Conservation (phyloP, 306 rosid species). For the Hippophae gyantsensis region DNA sequence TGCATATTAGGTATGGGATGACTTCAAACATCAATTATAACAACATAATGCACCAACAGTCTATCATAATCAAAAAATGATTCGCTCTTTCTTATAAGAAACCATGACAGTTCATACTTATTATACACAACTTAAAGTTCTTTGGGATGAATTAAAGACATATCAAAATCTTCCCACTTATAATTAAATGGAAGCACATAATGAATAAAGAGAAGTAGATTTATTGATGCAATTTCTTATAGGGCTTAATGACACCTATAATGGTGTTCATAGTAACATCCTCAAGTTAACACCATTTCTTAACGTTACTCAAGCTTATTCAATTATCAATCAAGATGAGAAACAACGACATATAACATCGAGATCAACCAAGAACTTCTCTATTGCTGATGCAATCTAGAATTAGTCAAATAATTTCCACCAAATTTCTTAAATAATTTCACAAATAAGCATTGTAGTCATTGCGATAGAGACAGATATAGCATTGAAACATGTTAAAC, state of each 20-base stretch:
- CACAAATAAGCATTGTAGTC: conserved; percentile 15
- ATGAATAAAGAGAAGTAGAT: conserved; percentile 15
- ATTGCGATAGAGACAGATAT: conserved; percentile 3
- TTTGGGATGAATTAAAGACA: conserved; percentile 15
- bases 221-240: conserved; percentile 25
- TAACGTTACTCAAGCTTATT: conserved; percentile 18
- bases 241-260: conserved; percentile 23
- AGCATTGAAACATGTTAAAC: too few species aligned
- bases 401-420: neutral
- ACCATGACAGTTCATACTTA: too few species aligned
- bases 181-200: conserved; percentile 19
- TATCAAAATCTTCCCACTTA: neutral
- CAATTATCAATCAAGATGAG: conserved; percentile 15
- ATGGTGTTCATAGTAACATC: conserved; percentile 10
- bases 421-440: neutral
- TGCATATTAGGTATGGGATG: conserved; percentile 14
- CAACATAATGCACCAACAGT: conserved; percentile 16
- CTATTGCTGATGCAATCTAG: conserved; percentile 5
- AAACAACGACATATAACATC: conserved; percentile 17
- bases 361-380: conserved; percentile 13
- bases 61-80: conserved; percentile 16
- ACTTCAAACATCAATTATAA: neutral
- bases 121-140: conserved; percentile 16
- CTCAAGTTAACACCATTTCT: conserved; percentile 22
- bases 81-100: conserved; percentile 3